phyloP scores from a whole-genome alignment of 192 early-diverging fungal species.

The Coemansia nantahalensis region DNA sequence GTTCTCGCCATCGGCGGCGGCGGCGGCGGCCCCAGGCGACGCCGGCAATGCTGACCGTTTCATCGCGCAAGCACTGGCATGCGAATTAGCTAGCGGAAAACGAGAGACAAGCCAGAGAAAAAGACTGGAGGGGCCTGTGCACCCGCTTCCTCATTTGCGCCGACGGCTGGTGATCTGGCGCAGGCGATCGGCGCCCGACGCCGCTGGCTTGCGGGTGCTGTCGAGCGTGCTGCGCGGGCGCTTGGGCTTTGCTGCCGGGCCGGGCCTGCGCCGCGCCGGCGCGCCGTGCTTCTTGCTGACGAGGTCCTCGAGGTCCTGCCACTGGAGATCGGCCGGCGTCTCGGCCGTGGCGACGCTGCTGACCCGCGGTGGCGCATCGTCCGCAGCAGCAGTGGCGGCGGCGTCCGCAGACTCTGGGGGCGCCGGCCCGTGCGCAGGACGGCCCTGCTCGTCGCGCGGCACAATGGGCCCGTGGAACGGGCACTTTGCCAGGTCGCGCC shows the following conservation, averaged over 20 bases:
- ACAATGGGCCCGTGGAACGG: conserved; percentile 64
- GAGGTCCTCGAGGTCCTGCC: conserved; percentile 23
- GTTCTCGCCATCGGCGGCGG: no score
- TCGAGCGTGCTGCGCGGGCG: conserved; percentile 10
- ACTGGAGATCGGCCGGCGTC: conserved; percentile 15
- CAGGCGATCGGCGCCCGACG: conserved; percentile 5
- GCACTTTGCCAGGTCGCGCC: conserved; percentile 64
- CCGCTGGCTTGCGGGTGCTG: conserved; percentile 19
- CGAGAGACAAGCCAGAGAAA: no score
- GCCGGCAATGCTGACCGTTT: no score
- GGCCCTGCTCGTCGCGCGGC: conserved; percentile 58
- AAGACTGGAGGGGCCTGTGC: no score
- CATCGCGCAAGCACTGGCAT: no score
- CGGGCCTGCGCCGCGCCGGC: neutral
- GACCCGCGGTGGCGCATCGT: neutral
- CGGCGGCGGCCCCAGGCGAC: no score
- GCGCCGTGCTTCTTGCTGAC: conserved; percentile 7
- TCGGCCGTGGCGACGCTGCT: conserved; percentile 35
- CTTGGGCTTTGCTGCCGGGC: neutral
- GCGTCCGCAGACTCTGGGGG: no score
- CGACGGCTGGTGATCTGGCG: conserved; percentile 3
- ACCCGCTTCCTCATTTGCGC: neutral
- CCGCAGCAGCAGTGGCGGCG: neutral
- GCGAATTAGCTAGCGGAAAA: no score
- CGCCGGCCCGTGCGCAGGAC: no score